phyloP scores from a whole-genome alignment of 2,329 filamentous ascomycete species.

The Drechslera avenae region DNA sequence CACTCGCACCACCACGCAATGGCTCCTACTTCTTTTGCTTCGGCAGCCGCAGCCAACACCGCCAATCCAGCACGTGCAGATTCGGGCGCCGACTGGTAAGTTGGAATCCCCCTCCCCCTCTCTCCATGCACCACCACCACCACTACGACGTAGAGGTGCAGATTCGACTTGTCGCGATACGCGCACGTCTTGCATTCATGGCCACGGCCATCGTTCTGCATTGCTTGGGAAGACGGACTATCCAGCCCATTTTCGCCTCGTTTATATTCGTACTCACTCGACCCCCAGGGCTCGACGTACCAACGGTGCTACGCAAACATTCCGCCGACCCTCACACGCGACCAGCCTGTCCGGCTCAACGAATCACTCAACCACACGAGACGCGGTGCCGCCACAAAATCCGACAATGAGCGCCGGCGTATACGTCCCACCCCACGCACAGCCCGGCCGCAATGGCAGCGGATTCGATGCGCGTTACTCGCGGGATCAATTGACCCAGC shows the following conservation, averaged over 20 bases:
- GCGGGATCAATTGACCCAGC: slow-evolving; percentile 76
- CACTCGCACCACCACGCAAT: slow-evolving; percentile 37
- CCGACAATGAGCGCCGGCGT: slow-evolving; percentile 51
- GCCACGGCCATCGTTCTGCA: slow-evolving; percentile 10
- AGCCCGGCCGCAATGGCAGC: slow-evolving; percentile 62
- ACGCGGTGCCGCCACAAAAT: slow-evolving; percentile 34
- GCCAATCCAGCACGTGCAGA: slow-evolving; percentile 51
- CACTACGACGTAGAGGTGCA: background rate
- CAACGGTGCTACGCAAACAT: slow-evolving; percentile 71
- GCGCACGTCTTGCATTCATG: slow-evolving; percentile 18
- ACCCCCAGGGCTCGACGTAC: slow-evolving; percentile 63
- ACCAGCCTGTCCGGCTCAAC: slow-evolving; percentile 55
- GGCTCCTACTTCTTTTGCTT: slow-evolving; percentile 58
- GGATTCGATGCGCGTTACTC: slow-evolving; percentile 68
- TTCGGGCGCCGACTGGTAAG: slow-evolving; percentile 54
- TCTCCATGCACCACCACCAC: too few species aligned
- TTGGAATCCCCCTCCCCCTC: slow-evolving; percentile 10
- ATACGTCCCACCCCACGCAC: slow-evolving; percentile 67
- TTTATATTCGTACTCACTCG: slow-evolving; percentile 24
- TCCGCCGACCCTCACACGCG: slow-evolving; percentile 67
- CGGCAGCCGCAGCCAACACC: slow-evolving; percentile 55
- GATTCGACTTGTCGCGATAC: background rate
- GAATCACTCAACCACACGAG: slow-evolving; percentile 39
- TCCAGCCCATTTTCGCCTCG: slow-evolving; percentile 16
- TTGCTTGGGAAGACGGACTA: background rate